Percentiles rank a stretch among this genome's conserved stretches.
Conservation (phyloP, 805 yeast species). For the Saturnispora halmiae region DNA sequence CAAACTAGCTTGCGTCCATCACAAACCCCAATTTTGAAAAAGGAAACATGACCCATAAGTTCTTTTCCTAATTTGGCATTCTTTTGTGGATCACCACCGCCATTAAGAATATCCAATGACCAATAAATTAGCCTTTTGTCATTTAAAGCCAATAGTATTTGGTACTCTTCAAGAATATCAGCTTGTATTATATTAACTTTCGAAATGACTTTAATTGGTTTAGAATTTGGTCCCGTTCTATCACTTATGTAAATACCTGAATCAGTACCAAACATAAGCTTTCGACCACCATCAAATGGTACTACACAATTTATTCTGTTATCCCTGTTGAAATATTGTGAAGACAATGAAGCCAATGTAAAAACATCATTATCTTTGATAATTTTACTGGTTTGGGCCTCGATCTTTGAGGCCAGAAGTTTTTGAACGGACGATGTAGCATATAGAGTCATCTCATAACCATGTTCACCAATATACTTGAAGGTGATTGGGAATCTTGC, state of each 20-base stretch:
- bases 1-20: conserved; percentile 82
- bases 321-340: conserved; percentile 62
- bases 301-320: conserved; percentile 84
- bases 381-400: conserved; percentile 67
- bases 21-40: conserved; percentile 89
- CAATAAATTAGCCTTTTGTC: conserved; percentile 77
- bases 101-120: conserved; percentile 58
- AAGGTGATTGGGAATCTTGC: conserved; percentile 42
- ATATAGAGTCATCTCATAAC: conserved; percentile 44
- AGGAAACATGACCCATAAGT: conserved; percentile 76
- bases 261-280: conserved; percentile 84
- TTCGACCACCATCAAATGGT: conserved; percentile 91
- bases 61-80: conserved; percentile 63
- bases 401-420: conserved; percentile 70
- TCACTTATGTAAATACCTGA: conserved; percentile 82
- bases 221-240: conserved; percentile 43
- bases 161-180: conserved; percentile 87
- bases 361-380: conserved; percentile 70
- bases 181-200: conserved; percentile 76
- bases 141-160: conserved; percentile 66
- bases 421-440: conserved; percentile 61
- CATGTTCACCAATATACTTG: conserved; percentile 44
- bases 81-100: conserved; percentile 35
- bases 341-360: conserved; percentile 64
- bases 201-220: conserved; percentile 67